A percentile compares a stretch with the other conserved stretches of the same genome.
Evolutionary conservation across 2,329 filamentous ascomycete genomes (phyloP).

Genomic region (Dothistroma septosporum): DNA sequence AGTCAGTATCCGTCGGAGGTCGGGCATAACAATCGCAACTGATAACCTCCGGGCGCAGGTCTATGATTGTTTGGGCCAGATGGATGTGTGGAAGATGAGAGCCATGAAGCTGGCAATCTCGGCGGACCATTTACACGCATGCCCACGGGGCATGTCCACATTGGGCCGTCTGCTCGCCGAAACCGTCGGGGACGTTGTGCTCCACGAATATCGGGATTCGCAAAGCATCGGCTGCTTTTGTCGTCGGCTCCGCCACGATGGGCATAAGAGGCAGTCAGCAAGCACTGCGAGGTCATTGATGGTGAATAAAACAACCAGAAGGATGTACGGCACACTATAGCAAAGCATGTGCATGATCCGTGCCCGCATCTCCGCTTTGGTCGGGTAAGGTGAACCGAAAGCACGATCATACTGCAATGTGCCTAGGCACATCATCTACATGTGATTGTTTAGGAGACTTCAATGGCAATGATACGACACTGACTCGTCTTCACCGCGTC

Average conservation of each 20-base stretch:
- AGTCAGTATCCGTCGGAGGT: neutral
- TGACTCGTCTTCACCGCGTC: neutral
- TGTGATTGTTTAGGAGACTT: neutral
- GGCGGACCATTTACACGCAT: too few relatives aligned
- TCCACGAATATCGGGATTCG: too few relatives aligned
- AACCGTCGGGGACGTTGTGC: neutral
- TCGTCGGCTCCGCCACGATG: too few relatives aligned
- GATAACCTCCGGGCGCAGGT: neutral
- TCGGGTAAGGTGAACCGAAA: neutral
- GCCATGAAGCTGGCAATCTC: too few relatives aligned
- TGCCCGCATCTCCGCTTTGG: neutral
- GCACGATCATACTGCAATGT: neutral
- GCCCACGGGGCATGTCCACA: neutral
- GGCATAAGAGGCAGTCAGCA: too few relatives aligned
- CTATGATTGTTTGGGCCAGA: neutral
- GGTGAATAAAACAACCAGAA: neutral
- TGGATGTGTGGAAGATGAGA: neutral
- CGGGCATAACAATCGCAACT: neutral
- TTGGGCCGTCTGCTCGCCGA: too few relatives aligned
- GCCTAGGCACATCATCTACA: neutral
- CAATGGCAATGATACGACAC: neutral
- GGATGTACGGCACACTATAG: neutral
- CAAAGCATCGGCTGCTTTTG: too few relatives aligned
- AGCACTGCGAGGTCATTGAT: too few relatives aligned
- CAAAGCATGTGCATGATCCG: neutral